Evolutionary conservation across 495 filamentous ascomycete genomes (phyloP), one percentile per base, ranked within the genome.

Genomic region (Penicillium waksmanii): DNA sequence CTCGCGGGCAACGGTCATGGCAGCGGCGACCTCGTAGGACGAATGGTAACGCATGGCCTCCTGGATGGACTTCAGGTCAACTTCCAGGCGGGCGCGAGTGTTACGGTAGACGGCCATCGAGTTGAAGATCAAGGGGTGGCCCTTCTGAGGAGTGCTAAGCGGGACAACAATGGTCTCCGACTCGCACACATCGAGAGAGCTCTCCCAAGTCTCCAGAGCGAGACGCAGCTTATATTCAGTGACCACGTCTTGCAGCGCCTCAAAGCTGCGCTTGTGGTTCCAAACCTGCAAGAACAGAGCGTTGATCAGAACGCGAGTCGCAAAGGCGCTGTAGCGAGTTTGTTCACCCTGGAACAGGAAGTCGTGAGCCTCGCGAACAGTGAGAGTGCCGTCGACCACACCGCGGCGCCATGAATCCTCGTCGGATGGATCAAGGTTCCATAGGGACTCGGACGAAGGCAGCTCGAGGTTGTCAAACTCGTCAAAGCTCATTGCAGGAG

Each of bases 91-190:
- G 40, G 91, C 90, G 36, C 92, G 89, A 25, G 95, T 94, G 73
- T 97, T 96, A 65, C 95, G 90, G 76, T 92, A 97, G 78, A 97
- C 89, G 18, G 96, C 96, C 89, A 96, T 92, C 62, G 96, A 95
- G 74, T 98, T 98, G 85, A 98, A 98, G 70, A 98, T 93, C 51
- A 98, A 77, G 11, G 95, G 95, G 70, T 98, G 95, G n/a, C 94
- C 92, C 74, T 96, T 96, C 73, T 97, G 93, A 43, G 95, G 95
- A 12, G 94, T 93, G 69, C 90, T 96, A 57, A 98, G 85, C 42
- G 92, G 91, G 42, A 98, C 92, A 8, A 92, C 84, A 58, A 96
- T 93, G 5, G 85, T 89, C 71, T 98, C 95, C 5, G 94, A 87
- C 77, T 98, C 94, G 72, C 93, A 97, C 52, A 96, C 82, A 51